Evolutionary conservation across 192 early-diverging fungal genomes (phyloP), one percentile per base, ranked within the genome.

Genomic region (Podila epicladia): DNA sequence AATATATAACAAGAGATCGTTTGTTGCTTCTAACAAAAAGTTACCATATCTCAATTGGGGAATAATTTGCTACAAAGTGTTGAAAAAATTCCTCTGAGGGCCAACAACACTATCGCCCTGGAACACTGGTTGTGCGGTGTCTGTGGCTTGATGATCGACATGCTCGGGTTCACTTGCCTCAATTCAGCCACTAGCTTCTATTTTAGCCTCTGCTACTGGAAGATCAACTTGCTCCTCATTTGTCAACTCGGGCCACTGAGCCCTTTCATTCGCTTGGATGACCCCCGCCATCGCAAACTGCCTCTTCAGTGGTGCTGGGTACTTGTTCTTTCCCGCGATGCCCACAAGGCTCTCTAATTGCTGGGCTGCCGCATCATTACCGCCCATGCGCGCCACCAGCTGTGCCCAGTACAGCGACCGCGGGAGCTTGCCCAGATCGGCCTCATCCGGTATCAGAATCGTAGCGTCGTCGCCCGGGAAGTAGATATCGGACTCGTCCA

Each of bases 371-470:
- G 5, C 24, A 4, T 68, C 11, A 0, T 20, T 59, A 0, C 61
- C 53, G 2, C 71, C 66, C 70, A 67, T 29, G 20, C 76, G 66
- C 6, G 65, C 66, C 29, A 80, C 76, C 61, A 80, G 45, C 48
- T 80, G 71, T 0, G 76, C 49, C 76, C 71, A 80, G 22, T 80
- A 80, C 29, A 80, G 45, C 0, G 65, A 69, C 2, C 76, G 28
- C 0, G 69, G 66, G 7, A 64, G 50, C 20, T n/a, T 17, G 11
- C n/a, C 22, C 1, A 24, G 8, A 32, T 72, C 64, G 11, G 58
- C 2, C 6, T 32, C 33, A 2, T 71, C 64, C 1, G 58, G 22
- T 0, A 37, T 64, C 33, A 78, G 48, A 33, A 72, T 55, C 8
- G 75, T 78, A 28, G 75, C 75, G 3, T 72, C 60, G 26, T 68